Base-by-base conservation (phyloP, 2,329 filamentous ascomycete genomes). In the Aspergillus fumigatiaffinis region DNA sequence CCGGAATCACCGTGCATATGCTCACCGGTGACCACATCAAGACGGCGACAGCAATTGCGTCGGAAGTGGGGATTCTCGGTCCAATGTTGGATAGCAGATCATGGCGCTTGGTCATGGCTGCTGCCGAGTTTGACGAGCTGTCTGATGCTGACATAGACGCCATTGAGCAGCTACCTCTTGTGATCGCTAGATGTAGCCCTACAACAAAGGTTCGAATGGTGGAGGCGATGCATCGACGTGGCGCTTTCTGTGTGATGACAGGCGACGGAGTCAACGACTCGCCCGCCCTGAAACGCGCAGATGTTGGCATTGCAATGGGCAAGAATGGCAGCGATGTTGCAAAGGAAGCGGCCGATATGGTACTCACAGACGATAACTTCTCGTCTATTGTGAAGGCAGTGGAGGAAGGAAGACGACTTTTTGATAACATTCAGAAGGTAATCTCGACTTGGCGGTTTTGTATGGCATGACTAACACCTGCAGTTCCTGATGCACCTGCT, bases 261-360 rank as follows among this genome's bases (percentile, higher is more conserved):
- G 91, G 91, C 57, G 91, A 95, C 66, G 91, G 91, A 50, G 91
- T 94, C 60, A 95, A 95, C 69, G 91, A 95, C 69, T 89, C 89
- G 1, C 91, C 91, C 0, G 91, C 89, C 4, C 81, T 95, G 35
- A 90, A 90, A 65, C 83, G 85, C 48, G 88, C 90, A 2, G 91
- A 96, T 68, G 90, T 96, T 5, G 91, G 90, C 62, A 96, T 94
- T 63, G 90, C 90, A 54, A 95, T 95, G 91, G 91, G 91, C n/a
- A 79, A 84, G 72, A 87, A 88, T 14, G 91, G 91, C 1, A 91
- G 87, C 10, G 91, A 94, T 65, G 91, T 95, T 6, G 91, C 91
- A 60, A 95, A 94, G 73, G 89, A 88, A 47, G 90, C 90, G 0
- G 83, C 87, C 20, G 88, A 78, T 56, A 79, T 79, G 63, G 76